Conservation (phyloP, 192 early-diverging fungal species). For the Backusella tuberculispora region DNA sequence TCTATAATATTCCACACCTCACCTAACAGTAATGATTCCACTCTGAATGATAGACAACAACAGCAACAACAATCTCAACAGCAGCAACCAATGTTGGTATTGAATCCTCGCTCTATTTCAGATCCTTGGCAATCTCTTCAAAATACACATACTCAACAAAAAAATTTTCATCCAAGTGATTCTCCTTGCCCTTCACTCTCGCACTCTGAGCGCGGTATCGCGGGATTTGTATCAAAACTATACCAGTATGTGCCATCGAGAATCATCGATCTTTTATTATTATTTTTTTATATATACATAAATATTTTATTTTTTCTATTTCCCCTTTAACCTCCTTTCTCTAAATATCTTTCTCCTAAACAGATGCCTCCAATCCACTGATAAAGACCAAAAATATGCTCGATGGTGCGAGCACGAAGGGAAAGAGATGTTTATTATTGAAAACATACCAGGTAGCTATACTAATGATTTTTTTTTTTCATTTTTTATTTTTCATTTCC, state of each 20-base stretch:
- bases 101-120: constrained; percentile 7
- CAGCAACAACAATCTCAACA: neutral
- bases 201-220: constrained; percentile 34
- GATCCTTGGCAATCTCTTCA: constrained; percentile 10
- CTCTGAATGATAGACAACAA: neutral
- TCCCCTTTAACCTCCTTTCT: constrained; percentile 3
- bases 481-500: neutral
- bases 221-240: constrained; percentile 44
- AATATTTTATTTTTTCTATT: neutral
- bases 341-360: constrained; percentile 10
- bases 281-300: neutral
- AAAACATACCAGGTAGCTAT: constrained; percentile 42
- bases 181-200: neutral
- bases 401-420: constrained; percentile 37
- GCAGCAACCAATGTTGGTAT: neutral
- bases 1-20: neutral
- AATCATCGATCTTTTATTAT: neutral
- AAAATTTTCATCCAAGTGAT: constrained; percentile 1
- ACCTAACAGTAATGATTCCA: neutral
- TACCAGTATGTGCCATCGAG: constrained; percentile 34
- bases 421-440: constrained; percentile 47
- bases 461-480: constrained; percentile 5
- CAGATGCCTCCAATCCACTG: constrained; percentile 36
- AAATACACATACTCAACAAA: neutral
- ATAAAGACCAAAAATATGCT: constrained; percentile 37